A percentile compares a stretch with the other conserved stretches of the same genome.
phyloP scores from a whole-genome alignment of 179 eudicot species.

The Beta lomatogona region DNA sequence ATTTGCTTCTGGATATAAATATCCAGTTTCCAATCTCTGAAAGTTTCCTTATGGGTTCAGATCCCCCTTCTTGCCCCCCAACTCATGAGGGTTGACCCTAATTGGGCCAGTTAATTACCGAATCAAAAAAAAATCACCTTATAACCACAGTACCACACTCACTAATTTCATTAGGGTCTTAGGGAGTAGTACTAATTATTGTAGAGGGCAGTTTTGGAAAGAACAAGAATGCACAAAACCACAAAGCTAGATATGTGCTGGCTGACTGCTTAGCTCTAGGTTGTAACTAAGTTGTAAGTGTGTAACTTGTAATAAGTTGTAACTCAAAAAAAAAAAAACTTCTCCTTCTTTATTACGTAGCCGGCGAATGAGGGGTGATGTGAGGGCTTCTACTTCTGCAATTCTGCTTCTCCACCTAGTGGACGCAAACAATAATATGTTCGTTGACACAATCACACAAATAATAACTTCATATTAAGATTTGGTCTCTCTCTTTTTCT shows the following conservation, averaged over 20 bases:
- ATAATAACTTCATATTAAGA: neutral
- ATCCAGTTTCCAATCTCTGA: too few species aligned
- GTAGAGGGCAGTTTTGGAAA: neutral
- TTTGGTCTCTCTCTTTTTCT: neutral
- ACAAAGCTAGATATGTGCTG: constrained; percentile 17
- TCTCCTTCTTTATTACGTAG: constrained; percentile 10
- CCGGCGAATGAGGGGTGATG: constrained; percentile 1
- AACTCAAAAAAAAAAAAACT: neutral
- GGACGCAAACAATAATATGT: neutral
- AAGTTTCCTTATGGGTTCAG: too few species aligned
- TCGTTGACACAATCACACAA: neutral
- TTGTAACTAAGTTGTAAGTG: neutral
- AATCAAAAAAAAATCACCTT: too few species aligned
- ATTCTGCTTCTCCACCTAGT: neutral
- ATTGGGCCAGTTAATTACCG: too few species aligned
- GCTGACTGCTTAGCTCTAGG: neutral
- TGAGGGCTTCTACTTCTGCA: neutral
- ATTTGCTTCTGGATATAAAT: too few species aligned
- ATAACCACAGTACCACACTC: too few species aligned
- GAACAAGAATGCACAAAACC: neutral
- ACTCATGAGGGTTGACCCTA: too few species aligned
- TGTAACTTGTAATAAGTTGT: too few species aligned
- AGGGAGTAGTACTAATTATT: too few species aligned
- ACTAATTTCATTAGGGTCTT: too few species aligned
- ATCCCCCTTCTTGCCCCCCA: too few species aligned